Evolutionary conservation across 2,329 filamentous ascomycete species (phyloP), one percentile per base, ranked within the genome.

Genomic region (Exophiala calicioides): DNA sequence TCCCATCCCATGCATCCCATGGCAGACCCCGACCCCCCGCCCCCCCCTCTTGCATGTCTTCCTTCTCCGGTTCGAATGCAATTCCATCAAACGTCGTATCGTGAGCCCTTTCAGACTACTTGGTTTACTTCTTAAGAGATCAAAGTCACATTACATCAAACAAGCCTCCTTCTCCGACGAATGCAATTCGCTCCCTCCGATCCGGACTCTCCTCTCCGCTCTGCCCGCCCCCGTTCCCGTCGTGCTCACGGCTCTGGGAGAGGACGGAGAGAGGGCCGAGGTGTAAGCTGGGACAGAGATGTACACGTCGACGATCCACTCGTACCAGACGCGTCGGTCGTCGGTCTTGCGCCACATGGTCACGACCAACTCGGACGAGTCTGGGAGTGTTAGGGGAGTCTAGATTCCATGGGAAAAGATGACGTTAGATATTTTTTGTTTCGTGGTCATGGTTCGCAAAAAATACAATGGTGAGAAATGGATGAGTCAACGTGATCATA

Each of bases 301-400:
- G 66, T 84, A 96, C 8, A 86, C 88, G 67, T 97, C 93, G 2
- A 96, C 84, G 51, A 93, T 76, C 93, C 93, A 98, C 67, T 98
- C 93, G 66, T 98, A 98, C 94, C 93, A 98, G 5, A 98, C 93
- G 66, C 88, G 94, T 27, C 86, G 82, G 64, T 96, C 89, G 63
- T 98, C 91, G 1, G 93, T 97, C 69, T 94, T 88, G 39, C 93
- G 81, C 87, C 90, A 96, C 83, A 98, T 96, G 64, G 84, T 93
- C 27, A 96, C 82, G 58, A 94, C 86, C 3, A 97, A 75, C 66
- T 95, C 88, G 0, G 86, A 84, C 56, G 88, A 82, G 47, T 88
- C 86, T 0, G 93, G 91, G 57, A 94, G 82, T 63, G 89, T 86
- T 10, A 98, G 75, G 0, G 93, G 91, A 59, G 82, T 83, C 90